phyloP scores from a whole-genome alignment of 768 basidiomycete genomes.

The Porpolomopsis calyptriformis region DNA sequence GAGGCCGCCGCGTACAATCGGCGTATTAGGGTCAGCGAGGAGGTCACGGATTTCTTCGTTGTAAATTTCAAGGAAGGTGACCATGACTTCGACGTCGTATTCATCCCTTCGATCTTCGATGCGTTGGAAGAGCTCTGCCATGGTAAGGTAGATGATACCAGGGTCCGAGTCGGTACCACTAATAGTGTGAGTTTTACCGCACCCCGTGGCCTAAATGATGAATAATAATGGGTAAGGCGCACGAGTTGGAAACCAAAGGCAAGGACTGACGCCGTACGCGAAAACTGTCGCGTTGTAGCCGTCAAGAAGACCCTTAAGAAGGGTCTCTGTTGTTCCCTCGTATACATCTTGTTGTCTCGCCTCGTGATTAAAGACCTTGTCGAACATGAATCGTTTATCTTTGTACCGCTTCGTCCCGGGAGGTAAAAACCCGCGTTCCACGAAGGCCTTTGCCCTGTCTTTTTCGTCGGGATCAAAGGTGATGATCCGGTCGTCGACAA shows the following conservation, averaged over 20 bases:
- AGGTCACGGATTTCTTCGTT: slow-evolving; percentile 98
- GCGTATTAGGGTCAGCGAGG: slow-evolving; percentile 60
- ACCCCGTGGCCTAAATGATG: slow-evolving; percentile 83
- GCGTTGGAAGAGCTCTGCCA: slow-evolving; percentile 91
- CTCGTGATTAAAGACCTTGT: slow-evolving; percentile 78
- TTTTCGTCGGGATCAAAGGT: slow-evolving; percentile 95
- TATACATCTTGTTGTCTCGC: slow-evolving; percentile 83
- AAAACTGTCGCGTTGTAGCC: slow-evolving; percentile 97
- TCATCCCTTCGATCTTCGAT: slow-evolving; percentile 85
- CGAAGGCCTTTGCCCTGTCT: slow-evolving; percentile 67
- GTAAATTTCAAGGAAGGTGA: slow-evolving; percentile 98
- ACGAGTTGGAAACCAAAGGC: neutral
- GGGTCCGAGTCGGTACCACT: slow-evolving; percentile 82
- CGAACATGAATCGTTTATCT: slow-evolving; percentile 95
- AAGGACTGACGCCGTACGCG: slow-evolving; percentile 87
- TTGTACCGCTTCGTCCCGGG: slow-evolving; percentile 91
- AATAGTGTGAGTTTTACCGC: slow-evolving; percentile 98
- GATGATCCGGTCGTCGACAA: slow-evolving; percentile 88
- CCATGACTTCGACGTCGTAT: slow-evolving; percentile 75
- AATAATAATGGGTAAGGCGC: neutral
- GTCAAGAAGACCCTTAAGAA: slow-evolving; percentile 77
- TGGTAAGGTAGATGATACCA: slow-evolving; percentile 92
- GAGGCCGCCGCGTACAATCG: slow-evolving; percentile 67
- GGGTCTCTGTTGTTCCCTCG: slow-evolving; percentile 71
- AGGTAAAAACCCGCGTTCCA: slow-evolving; percentile 75